These are phyloP conservation scores for Xylaria palmicola DNA, from an alignment of 495 filamentous ascomycete genomes.

Conservation along the genomic window DNA sequence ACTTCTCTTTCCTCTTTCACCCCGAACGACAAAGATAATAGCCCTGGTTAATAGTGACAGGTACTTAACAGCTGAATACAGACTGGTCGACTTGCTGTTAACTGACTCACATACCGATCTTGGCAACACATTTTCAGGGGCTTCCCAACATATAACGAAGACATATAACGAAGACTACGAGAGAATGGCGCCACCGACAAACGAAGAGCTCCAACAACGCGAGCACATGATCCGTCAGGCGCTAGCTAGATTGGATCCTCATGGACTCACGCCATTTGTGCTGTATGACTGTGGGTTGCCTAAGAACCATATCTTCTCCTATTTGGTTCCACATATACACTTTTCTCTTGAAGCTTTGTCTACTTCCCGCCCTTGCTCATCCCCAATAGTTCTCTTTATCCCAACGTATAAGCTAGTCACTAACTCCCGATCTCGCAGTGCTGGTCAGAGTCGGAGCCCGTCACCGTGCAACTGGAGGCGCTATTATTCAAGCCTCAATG, in stretches of 20 bases:
- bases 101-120: too few species aligned
- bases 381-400: too few species aligned
- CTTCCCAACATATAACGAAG: too few species aligned
- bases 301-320: not conserved
- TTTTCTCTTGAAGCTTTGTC: not conserved
- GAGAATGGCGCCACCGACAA: not conserved
- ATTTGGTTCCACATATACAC: not conserved
- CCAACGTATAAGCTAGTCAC: not conserved
- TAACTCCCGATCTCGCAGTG: not conserved
- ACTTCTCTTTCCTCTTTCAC: not conserved
- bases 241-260: not conserved
- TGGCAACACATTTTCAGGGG: too few species aligned
- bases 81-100: too few species aligned
- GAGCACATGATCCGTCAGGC: not conserved
- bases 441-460: not conserved
- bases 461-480: not conserved
- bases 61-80: not conserved
- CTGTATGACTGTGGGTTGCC: not conserved
- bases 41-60: not conserved
- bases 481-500: not conserved
- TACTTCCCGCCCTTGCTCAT: too few species aligned
- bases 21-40: not conserved
- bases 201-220: not conserved
- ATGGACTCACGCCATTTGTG: not conserved
- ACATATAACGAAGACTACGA: too few species aligned